Conservation (phyloP, 257 asterid species). For the Scutellaria baicalensis region DNA sequence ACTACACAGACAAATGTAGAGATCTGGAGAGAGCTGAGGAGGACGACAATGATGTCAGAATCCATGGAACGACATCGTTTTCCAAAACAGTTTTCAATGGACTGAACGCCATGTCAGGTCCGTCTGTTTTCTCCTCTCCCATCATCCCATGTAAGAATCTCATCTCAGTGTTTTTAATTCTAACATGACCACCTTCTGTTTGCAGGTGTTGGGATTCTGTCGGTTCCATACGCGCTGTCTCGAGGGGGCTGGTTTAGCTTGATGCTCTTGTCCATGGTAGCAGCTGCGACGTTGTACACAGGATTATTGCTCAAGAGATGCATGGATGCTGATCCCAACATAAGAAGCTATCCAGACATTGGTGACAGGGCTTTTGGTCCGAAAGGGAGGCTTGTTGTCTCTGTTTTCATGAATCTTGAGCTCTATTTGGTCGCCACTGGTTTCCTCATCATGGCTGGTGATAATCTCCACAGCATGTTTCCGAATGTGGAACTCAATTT, state of each 20-base stretch:
- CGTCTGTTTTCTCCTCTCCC: background rate
- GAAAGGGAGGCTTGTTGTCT: slow-evolving; percentile 35
- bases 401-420: slow-evolving; percentile 45
- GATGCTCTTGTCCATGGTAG: slow-evolving; percentile 33
- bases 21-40: background rate
- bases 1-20: background rate
- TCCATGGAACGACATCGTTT: slow-evolving; percentile 24
- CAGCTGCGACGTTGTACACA: slow-evolving; percentile 42
- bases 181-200: no score
- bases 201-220: slow-evolving; percentile 59
- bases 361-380: slow-evolving; percentile 48
- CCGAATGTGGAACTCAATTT: slow-evolving; percentile 21
- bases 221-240: slow-evolving; percentile 52
- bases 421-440: slow-evolving; percentile 68
- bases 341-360: slow-evolving; percentile 55
- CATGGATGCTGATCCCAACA: slow-evolving; percentile 40
- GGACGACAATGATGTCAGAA: background rate
- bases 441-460: slow-evolving; percentile 54
- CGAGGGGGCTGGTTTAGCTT: slow-evolving; percentile 71
- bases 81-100: slow-evolving; percentile 52
- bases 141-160: no score
- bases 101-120: slow-evolving; percentile 58
- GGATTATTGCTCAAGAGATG: slow-evolving; percentile 50
- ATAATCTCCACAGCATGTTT: slow-evolving; percentile 36
- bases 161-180: no score